Evolutionary conservation across 768 basidiomycete genomes (phyloP).

Genomic region (Suillus tomentosus): DNA sequence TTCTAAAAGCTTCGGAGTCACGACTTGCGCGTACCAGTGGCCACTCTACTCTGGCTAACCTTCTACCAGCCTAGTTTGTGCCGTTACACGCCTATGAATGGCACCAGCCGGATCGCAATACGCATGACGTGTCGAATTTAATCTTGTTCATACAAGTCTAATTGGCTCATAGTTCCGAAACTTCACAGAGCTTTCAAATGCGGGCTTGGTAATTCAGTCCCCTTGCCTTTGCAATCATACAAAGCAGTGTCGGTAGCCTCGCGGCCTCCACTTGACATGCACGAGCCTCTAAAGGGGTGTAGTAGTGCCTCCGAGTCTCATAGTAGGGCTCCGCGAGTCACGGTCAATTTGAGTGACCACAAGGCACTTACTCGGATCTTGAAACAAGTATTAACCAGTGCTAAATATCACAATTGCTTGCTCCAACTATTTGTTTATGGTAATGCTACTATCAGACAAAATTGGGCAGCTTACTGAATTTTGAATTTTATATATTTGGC

Average conservation of each 20-base stretch:
- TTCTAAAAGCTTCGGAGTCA: background rate
- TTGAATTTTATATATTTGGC: no score
- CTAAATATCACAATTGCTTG: background rate
- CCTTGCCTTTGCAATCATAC: background rate
- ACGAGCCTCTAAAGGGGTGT: background rate
- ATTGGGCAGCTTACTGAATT: background rate
- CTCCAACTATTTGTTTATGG: background rate
- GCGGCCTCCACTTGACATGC: background rate
- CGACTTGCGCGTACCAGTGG: background rate
- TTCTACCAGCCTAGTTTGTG: background rate
- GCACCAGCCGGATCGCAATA: background rate
- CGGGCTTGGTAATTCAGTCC: background rate
- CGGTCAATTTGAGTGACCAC: background rate
- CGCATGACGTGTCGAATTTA: background rate
- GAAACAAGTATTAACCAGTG: background rate
- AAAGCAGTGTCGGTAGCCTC: background rate
- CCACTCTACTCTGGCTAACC: background rate
- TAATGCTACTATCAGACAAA: background rate
- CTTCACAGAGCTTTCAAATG: background rate
- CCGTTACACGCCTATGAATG: background rate
- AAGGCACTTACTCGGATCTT: background rate
- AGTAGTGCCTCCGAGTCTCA: background rate
- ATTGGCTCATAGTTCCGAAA: background rate
- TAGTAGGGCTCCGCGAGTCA: background rate
- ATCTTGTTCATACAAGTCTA: background rate